These are phyloP conservation scores for Stropharia rugosoannulata DNA, from an alignment of 768 basidiomycete species.

Conservation along the genomic window DNA sequence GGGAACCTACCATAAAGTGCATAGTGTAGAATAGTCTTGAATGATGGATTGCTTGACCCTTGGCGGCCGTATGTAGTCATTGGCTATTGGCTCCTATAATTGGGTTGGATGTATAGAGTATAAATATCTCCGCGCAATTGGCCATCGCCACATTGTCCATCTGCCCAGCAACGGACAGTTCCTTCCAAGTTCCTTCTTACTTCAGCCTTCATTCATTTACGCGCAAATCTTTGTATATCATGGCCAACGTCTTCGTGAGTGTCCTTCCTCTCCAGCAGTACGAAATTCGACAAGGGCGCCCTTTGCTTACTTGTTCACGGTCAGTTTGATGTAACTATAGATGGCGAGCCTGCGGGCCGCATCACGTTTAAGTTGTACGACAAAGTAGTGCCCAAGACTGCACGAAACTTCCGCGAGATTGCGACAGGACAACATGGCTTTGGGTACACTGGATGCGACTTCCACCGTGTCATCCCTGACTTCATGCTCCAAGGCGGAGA, in stretches of 20 bases:
- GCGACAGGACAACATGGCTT: slow-evolving; percentile 73
- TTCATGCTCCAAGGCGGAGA: slow-evolving; percentile 95
- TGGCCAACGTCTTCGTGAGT: slow-evolving; percentile 32
- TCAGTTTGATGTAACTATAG: slow-evolving; percentile 69
- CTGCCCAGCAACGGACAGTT: no score
- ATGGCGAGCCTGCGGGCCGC: slow-evolving; percentile 40
- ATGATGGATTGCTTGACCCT: not conserved
- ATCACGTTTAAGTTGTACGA: slow-evolving; percentile 89
- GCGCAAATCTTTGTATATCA: slow-evolving; percentile 7
- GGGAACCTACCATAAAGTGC: slow-evolving; percentile 30
- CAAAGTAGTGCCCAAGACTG: slow-evolving; percentile 70
- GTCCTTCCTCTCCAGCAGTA: not conserved
- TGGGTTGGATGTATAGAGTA: no score
- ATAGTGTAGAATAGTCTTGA: not conserved
- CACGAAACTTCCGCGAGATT: slow-evolving; percentile 87
- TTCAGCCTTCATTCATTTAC: no score
- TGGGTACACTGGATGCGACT: slow-evolving; percentile 64
- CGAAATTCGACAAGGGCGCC: not conserved
- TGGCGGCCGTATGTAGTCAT: not conserved
- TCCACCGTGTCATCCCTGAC: slow-evolving; percentile 81
- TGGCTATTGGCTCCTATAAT: no score
- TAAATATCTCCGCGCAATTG: no score
- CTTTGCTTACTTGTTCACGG: slow-evolving; percentile 1
- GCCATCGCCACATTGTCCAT: no score
- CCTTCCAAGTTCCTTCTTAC: no score